Evolutionary conservation across 371 early-diverging fungal genomes (phyloP), one percentile per base, ranked within the genome.

Genomic region (Haplosporangium sp.): DNA sequence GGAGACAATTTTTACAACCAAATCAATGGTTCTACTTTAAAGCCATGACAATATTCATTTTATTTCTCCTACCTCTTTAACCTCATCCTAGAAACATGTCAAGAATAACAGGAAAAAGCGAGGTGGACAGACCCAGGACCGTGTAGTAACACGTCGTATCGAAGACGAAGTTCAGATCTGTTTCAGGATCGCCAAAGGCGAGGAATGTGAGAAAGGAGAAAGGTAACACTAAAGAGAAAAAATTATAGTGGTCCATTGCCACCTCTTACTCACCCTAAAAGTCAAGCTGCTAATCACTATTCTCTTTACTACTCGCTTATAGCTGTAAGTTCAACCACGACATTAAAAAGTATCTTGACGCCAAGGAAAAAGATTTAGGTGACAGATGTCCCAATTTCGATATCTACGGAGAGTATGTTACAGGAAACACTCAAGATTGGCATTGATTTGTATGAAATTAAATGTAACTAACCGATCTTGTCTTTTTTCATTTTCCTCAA

Each of bases 321-420:
- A 88, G 88, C 8, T 94, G 94, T 82, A 86, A 84, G 67, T 90
- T 85, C 53, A 88, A 86, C 67, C 95, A 95, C 81, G 91, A 94
- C 68, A 61, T 92, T 6, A 84, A 86, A 17, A 87, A 67, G 17
- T 95, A 90, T 65, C 59, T 95, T 68, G 85, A 76, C 0, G 69
- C 74, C 8, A 92, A 92, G 61, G 93, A 85, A 4, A 87, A 89
- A 7, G 98, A 98, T 74, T 67, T 97, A 27, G 95, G 93, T 0
- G 84, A 85, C n/a, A 74, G 62, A 6, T 98, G 98, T 79, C 85
- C 88, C 37, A 78, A 89, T 38, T 95, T 93, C 77, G 92, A 92
- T 4, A 61, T 84, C 13, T 92, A 82, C 71, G 98, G 98, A 70
- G 78, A 84, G 95, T 90, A 87, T 58, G 84, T 88, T 44, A 4